Conservation (phyloP, 1,139 yeast species). For the Sugiyamaella sp. region DNA sequence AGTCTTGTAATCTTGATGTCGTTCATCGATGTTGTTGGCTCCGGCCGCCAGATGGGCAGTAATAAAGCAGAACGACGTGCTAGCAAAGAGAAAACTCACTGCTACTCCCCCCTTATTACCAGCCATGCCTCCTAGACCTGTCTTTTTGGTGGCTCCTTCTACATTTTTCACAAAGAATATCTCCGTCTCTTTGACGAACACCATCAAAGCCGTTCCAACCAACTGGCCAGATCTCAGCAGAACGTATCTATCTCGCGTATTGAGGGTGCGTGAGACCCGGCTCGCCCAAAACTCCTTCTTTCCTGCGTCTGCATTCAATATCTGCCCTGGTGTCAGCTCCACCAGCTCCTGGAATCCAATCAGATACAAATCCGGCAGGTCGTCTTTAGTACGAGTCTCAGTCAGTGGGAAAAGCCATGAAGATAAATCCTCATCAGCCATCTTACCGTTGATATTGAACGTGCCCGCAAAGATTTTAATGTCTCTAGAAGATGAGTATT, state of each 20-base stretch:
- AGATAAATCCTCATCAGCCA: slow-evolving; percentile 57
- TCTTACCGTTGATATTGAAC: slow-evolving; percentile 82
- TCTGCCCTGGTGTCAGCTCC: slow-evolving; percentile 87
- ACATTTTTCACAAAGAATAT: slow-evolving; percentile 68
- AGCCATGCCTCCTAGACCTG: slow-evolving; percentile 90
- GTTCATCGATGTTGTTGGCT: slow-evolving; percentile 74
- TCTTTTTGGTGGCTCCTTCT: slow-evolving; percentile 79
- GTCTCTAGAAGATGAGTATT: slow-evolving; percentile 62
- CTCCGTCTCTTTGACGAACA: slow-evolving; percentile 68
- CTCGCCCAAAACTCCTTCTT: slow-evolving; percentile 80
- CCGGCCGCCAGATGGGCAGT: slow-evolving; percentile 98
- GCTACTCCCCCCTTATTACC: slow-evolving; percentile 95
- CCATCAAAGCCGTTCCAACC: slow-evolving; percentile 84
- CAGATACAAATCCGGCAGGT: slow-evolving; percentile 67
- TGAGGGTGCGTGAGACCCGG: slow-evolving; percentile 60
- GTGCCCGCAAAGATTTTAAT: slow-evolving; percentile 81
- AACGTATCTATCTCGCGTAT: slow-evolving; percentile 58
- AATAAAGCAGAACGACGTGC: slow-evolving; percentile 78
- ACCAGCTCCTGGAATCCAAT: slow-evolving; percentile 93
- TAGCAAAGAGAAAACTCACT: slow-evolving; percentile 74
- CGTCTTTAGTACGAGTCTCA: slow-evolving; percentile 23
- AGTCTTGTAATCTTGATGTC: slow-evolving; percentile 85
- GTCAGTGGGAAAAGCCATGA: slow-evolving; percentile 78
- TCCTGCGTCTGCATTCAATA: slow-evolving; percentile 76
- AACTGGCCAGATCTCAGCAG: slow-evolving; percentile 84